Evolutionary conservation across 2,329 filamentous ascomycete species (phyloP), one percentile per base, ranked within the genome.

Genomic region (Alternaria atra): DNA sequence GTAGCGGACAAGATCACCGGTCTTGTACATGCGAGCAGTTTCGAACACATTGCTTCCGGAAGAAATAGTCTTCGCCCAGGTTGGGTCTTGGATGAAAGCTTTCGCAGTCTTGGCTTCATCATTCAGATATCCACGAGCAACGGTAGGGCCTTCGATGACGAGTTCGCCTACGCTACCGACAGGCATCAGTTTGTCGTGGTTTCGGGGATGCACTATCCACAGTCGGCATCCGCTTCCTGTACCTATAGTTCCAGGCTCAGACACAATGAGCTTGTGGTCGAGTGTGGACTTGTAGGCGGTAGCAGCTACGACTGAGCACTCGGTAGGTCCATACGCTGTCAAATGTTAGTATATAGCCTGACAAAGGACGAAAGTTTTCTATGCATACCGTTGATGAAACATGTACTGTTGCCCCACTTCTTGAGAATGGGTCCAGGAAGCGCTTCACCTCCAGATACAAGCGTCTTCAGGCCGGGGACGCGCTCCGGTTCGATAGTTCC

Each of bases 91-190:
- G 71, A 76, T 46, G 61, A 74, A 65, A 64, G 75, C 66, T 66
- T 76, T 52, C 57, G 63, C 29, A 53, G 73, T 59, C 71, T 73
- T 66, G 57, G 69, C 48, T 32, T 68, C 61, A 35, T 72, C 60
- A 8, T 68, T 71, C 9, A 74, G 48, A 37, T 74, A 74, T 5
- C 69, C 69, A 25, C 71, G 68, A 15, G 75, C 77, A 5, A 80
- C 69, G 37, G 73, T 84, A 1, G 84, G 84, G 0, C 86, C 86
- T 61, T 88, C 85, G 10, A 78, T 63, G 15, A 76, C 43, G 8
- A 78, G 62, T 39, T 78, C 75, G 12, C 75, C 75, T 13, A 75
- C 65, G 43, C 60, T 69, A 2, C 75, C 75, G 17, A 76, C 52
- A 8, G 74, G 71, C 67, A 75, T 72, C 15, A 77, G 68, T 39